Evolutionary conservation across 306 rosid genomes (phyloP), one percentile per base, ranked within the genome.

Genomic region (Castanea mollissima): DNA sequence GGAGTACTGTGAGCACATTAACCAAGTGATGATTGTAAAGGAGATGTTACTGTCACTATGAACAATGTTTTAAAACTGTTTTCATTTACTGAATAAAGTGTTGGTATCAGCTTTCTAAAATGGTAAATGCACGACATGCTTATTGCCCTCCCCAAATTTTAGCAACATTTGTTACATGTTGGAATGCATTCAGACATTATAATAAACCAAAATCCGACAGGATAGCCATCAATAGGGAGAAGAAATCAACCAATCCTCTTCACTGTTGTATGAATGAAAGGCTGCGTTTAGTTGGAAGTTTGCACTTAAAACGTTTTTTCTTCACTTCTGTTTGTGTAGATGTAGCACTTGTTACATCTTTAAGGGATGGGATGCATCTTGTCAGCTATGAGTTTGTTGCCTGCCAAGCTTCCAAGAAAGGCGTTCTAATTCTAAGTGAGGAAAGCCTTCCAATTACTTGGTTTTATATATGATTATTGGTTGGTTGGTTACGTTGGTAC

Each of bases 281-380:
- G 31, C 77, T 69, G 63, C 29, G 34, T 62, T 51, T 79, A 56
- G 27, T 65, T 29, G 11, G 75, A 70, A 34, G 19, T 56, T 74
- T 80, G 55, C 76, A 49, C 68, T 78, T 49, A 59, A 25, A 55
- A 78, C n/a, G 35, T 27, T 56, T 73, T 49, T 76, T 59, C 52
- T 81, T 82, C 75, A 16, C 38, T n/a, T 58, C 62, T 71, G 78
- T 51, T 74, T 64, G 64, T 80, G 80, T 70, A 95, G 99, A 95
- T 87, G 97, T 95, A 60, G 99, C 99, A 10, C 95, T 95, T 38
- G 97, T 95, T 65, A 95, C 99, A 76, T 95, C 99, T 67, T 81
- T 92, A 74, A 95, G 98, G 87, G 99, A 95, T 77, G 99, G 99
- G 81, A 92, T 95, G 99, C 92, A 95, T 85, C 99, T 95, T 75